Conservation (phyloP, 352 stramenopile genomes). For the Phytophthora nicotianae region DNA sequence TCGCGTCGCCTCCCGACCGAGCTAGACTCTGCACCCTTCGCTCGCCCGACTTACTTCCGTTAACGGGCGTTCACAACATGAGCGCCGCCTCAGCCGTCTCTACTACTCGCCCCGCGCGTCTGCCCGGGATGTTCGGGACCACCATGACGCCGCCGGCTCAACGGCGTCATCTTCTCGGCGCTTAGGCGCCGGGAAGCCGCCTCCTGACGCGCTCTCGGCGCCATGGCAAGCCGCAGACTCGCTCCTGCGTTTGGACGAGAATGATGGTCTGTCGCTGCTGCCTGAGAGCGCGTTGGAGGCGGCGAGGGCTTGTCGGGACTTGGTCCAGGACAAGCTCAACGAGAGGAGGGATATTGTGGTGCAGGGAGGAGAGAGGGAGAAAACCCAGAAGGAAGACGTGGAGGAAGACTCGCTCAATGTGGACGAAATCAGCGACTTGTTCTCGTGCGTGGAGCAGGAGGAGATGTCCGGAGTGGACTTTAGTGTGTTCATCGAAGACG, state of each 20-base stretch:
- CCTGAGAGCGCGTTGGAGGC: constrained; percentile 17
- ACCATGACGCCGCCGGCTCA: constrained; percentile 25
- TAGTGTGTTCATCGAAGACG: constrained; percentile 52
- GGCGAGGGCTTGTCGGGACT: constrained; percentile 19
- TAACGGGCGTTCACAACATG: constrained; percentile 34
- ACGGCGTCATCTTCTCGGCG: constrained; percentile 23
- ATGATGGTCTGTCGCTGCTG: constrained; percentile 13
- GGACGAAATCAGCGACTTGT: constrained; percentile 60
- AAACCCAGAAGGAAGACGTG: constrained; percentile 24
- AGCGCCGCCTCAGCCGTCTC: constrained; percentile 32
- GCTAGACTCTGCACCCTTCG: constrained; percentile 43
- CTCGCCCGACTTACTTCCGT: constrained; percentile 22
- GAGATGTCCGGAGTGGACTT: constrained; percentile 45
- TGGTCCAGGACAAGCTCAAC: constrained; percentile 18
- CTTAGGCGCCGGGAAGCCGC: constrained; percentile 37
- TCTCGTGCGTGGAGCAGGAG: constrained; percentile 57
- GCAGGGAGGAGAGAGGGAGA: constrained; percentile 17
- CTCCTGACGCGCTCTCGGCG: constrained; percentile 17
- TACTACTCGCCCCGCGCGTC: constrained; percentile 17
- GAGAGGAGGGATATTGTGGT: constrained; percentile 21
- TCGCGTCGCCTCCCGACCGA: constrained; percentile 41
- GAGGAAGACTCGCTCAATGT: constrained; percentile 52
- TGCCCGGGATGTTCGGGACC: background rate
- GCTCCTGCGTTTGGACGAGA: constrained; percentile 12
- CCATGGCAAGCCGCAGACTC: constrained; percentile 6